Base-by-base conservation (phyloP, 768 basidiomycete genomes). In the Boletellus ananas region DNA sequence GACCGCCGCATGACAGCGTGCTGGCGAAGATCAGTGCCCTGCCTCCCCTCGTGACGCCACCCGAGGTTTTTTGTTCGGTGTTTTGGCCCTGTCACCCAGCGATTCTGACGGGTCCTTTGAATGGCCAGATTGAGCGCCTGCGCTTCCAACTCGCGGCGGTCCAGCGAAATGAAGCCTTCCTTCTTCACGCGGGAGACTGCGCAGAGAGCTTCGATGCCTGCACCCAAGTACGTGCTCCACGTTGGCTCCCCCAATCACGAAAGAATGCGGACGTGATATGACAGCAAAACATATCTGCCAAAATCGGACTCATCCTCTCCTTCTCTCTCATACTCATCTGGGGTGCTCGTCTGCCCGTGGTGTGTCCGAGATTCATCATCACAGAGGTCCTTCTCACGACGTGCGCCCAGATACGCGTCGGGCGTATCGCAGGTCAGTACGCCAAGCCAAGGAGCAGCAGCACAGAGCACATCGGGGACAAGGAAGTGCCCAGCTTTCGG, bases 181-280 rank as follows among this genome's bases (percentile, higher is more conserved):
- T 99, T 34, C 78, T 99, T 3, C 96, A 99, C 54, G 96, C 96
- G 1, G 96, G 96, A 2, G 96, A 99, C 62, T 99, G 96, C 60
- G 94, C 92, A n/a, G 91, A 94, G 68, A 87, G 90, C 65, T 94
- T 95, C 61, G 87, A 90, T 58, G 91, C 90, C 0, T 94, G 91
- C 65, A 92, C 89, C 0, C 81, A 90, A 54, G 90, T 90, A 63
- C 59, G 79, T 74, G 34, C 43, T 31, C 36, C 6, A 36, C 49
- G 33, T 47, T 33, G 25, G 31, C 60, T 40, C 43, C 43, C 57
- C 12, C 46, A 40, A 53, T 54, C 47, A 44, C 47, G 44, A 47
- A 17, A 7, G 1, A 6, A 49, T 29, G 34, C 56, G 23, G 59
- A 38, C 10, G 36, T 29, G n/a, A 54, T 33, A 38, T 34, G 16